Evolutionary conservation across 2,329 filamentous ascomycete genomes (phyloP).

Genomic region (Scedosporium aurantiacum): DNA sequence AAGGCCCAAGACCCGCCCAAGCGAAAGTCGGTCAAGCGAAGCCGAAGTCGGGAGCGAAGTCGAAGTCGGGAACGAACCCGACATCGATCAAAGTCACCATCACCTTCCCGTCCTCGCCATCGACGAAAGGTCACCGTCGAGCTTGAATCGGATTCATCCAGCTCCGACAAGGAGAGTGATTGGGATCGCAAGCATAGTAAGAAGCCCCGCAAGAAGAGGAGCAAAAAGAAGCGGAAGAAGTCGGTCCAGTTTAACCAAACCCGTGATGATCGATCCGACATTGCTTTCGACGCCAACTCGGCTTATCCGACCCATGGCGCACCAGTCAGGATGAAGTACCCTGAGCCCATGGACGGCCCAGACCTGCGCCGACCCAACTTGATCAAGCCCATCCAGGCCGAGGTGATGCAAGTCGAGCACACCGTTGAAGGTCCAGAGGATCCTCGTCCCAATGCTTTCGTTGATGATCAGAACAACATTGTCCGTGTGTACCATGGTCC

Average conservation of each 20-base stretch:
- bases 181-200: slow-evolving; percentile 10
- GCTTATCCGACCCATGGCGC: slow-evolving; percentile 10
- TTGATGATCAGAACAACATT: slow-evolving; percentile 39
- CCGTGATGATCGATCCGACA: neutral
- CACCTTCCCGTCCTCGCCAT: slow-evolving; percentile 7
- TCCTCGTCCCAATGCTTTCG: slow-evolving; percentile 48
- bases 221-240: slow-evolving; percentile 8
- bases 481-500: slow-evolving; percentile 48
- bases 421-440: slow-evolving; percentile 40
- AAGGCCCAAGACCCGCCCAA: too few relatives aligned
- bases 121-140: slow-evolving; percentile 6
- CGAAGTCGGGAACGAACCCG: neutral
- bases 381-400: slow-evolving; percentile 34
- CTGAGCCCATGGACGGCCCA: slow-evolving; percentile 15
- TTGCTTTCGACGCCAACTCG: neutral
- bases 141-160: slow-evolving; percentile 15
- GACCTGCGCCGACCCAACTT: slow-evolving; percentile 29
- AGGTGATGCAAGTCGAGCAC: slow-evolving; percentile 44
- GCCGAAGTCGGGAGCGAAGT: neutral
- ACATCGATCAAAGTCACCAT: neutral
- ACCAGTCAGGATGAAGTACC: slow-evolving; percentile 16
- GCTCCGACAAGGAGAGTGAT: slow-evolving; percentile 14
- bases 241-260: neutral
- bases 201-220: slow-evolving; percentile 8
- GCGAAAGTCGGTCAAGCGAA: neutral